phyloP scores from a whole-genome alignment of 2,329 filamentous ascomycete species.

The Trichoderma simmonsii region DNA sequence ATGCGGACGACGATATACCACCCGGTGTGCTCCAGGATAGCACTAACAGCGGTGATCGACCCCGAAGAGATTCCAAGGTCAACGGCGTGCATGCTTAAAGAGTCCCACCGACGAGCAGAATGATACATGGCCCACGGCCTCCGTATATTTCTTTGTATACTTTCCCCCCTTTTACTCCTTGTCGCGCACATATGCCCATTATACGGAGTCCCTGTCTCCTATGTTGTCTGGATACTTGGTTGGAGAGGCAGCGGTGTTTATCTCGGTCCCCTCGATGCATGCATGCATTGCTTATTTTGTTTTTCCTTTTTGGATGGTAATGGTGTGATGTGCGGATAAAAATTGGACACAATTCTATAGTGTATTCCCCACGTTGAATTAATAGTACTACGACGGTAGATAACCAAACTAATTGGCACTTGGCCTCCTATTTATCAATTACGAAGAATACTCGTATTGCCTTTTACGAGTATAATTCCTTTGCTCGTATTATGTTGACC shows the following conservation, averaged over 20 bases:
- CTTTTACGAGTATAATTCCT: not conserved
- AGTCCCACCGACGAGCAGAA: not conserved
- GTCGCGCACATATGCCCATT: not conserved
- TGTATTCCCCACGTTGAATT: slow-evolving; percentile 9
- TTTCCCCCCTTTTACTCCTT: not conserved
- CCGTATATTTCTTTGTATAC: slow-evolving; percentile 18
- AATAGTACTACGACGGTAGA: slow-evolving; percentile 5
- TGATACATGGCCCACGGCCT: not conserved
- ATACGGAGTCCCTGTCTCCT: slow-evolving; percentile 17
- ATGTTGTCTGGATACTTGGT: slow-evolving; percentile 17
- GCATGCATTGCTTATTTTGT: slow-evolving; percentile 1
- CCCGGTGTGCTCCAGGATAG: slow-evolving; percentile 35
- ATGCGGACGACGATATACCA: slow-evolving; percentile 28
- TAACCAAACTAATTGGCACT: slow-evolving; percentile 1
- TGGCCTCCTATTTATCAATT: not conserved
- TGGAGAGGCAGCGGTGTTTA: slow-evolving; percentile 18
- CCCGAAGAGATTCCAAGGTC: slow-evolving; percentile 32
- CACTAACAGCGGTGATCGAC: slow-evolving; percentile 34
- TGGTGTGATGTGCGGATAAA: slow-evolving; percentile 5
- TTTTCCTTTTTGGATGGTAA: slow-evolving; percentile 9
- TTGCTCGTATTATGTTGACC: not conserved
- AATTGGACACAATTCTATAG: slow-evolving; percentile 14
- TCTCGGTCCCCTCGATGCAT: not conserved
- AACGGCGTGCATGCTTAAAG: slow-evolving; percentile 31
- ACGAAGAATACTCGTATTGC: not conserved